These are phyloP conservation scores for Cyberlindnera nakhonratchasimensis DNA, from an alignment of 805 yeast species.

Conservation along the genomic window DNA sequence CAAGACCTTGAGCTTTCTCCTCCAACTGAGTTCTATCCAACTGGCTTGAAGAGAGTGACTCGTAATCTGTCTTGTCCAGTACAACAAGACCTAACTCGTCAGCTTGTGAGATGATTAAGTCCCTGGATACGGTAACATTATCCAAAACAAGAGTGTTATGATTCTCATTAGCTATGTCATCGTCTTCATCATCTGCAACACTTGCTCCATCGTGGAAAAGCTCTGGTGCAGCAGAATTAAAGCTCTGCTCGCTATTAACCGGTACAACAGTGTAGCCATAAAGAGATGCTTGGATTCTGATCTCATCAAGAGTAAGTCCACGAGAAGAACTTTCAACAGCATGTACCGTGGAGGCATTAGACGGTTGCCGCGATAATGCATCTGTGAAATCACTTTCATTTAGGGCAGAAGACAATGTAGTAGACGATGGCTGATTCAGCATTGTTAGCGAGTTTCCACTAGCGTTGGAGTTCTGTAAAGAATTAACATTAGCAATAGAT, in stretches of 20 bases:
- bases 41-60: slow-evolving; percentile 7
- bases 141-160: slow-evolving; percentile 15
- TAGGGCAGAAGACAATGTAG: slow-evolving; percentile 26
- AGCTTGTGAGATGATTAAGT: slow-evolving; percentile 15
- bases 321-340: slow-evolving; percentile 8
- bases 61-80: slow-evolving; percentile 25
- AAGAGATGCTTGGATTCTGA: slow-evolving; percentile 19
- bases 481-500: slow-evolving; percentile 17
- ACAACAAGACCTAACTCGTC: slow-evolving; percentile 26
- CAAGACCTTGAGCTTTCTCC: slow-evolving; percentile 15
- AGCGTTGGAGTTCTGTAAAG: not conserved
- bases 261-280: slow-evolving; percentile 21
- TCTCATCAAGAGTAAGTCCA: slow-evolving; percentile 18
- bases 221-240: slow-evolving; percentile 1
- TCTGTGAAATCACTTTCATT: slow-evolving; percentile 31
- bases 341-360: slow-evolving; percentile 26
- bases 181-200: slow-evolving; percentile 16
- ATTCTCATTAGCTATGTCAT: slow-evolving; percentile 14
- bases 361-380: slow-evolving; percentile 28
- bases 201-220: slow-evolving; percentile 7
- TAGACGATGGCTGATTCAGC: slow-evolving; percentile 19
- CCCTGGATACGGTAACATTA: slow-evolving; percentile 1
- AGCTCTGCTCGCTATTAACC: not conserved
- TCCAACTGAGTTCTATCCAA: slow-evolving; percentile 4
- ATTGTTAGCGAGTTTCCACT: slow-evolving; percentile 10